Evolutionary conservation across 2,329 filamentous ascomycete species (phyloP), one percentile per base, ranked within the genome.

Genomic region (Penicillium verrucosum): DNA sequence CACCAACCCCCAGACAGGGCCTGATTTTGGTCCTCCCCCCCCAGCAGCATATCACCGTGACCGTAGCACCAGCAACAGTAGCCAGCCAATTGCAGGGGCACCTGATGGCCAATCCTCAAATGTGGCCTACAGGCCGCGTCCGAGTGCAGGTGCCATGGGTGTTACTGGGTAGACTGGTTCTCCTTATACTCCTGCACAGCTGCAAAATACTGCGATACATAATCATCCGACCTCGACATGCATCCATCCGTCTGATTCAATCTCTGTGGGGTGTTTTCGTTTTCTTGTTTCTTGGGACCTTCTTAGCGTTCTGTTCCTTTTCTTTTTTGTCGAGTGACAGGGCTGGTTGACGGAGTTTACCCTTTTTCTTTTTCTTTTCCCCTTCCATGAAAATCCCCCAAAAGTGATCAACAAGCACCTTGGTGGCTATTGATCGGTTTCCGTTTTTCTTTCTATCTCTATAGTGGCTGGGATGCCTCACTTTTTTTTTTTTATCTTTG

Each of bases 131-230:
- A 67, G 75, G 54, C 61, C 69, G 51, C 72, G 74, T 56, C 70
- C 71, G 23, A 69, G 68, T 57, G 64, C 70, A 27, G 72, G 73
- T 25, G 68, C 72, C n/a, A 75, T 75, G 73, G 73, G 72, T 16
- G 72, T 75, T 57, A 72, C 73, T 58, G 65, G 71, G 45, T 75
- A 65, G 64, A 60, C 32, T 42, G 45, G 46, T 36, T 52, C 21
- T 54, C 43, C 58, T 62, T 27, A 51, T 53, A 30, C 46, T 58
- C 55, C 49, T 64, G 57, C 64, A 65, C 60, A 63, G 60, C 51
- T 63, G 47, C 54, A 53, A 57, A 53, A 57, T 57, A 43, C 42
- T 50, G 44, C 58, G 58, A 58, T 49, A 42, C 36, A 46, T 50
- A 61, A 66, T 61, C 54, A 56, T 59, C 42, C 54, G 51, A 61